phyloP scores from a whole-genome alignment of 176 grass and related monocot species.

The Eleusine indica region DNA sequence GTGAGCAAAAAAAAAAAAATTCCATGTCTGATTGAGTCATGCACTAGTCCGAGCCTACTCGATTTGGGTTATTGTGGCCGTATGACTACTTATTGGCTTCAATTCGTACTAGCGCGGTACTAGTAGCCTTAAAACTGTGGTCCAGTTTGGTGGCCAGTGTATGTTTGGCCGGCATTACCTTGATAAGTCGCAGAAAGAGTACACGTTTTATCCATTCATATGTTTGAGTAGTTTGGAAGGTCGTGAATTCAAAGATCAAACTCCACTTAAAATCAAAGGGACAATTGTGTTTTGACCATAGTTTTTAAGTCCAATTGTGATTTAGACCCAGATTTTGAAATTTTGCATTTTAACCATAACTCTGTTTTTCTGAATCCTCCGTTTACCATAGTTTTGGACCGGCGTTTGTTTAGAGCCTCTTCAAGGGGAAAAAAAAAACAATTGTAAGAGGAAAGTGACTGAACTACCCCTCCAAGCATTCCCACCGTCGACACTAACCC shows the following conservation, averaged over 20 bases:
- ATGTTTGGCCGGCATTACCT: not conserved
- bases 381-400: too few species aligned
- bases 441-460: too few species aligned
- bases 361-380: too few species aligned
- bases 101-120: not conserved
- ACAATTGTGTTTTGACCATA: too few species aligned
- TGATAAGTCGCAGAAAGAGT: not conserved
- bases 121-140: slow-evolving; percentile 26
- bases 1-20: not conserved
- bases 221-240: not conserved
- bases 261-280: not conserved
- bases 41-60: not conserved
- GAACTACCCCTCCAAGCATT: too few species aligned
- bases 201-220: slow-evolving; percentile 11
- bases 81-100: slow-evolving; percentile 19
- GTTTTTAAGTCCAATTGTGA: too few species aligned
- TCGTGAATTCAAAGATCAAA: not conserved
- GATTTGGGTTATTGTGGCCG: not conserved
- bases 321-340: too few species aligned
- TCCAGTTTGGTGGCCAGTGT: slow-evolving; percentile 27
- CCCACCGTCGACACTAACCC: too few species aligned
- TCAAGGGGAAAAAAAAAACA: too few species aligned
- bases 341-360: too few species aligned
- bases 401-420: too few species aligned
- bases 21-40: not conserved